Conservation (phyloP, 345 rosid species). For the Nasturtium officinale region DNA sequence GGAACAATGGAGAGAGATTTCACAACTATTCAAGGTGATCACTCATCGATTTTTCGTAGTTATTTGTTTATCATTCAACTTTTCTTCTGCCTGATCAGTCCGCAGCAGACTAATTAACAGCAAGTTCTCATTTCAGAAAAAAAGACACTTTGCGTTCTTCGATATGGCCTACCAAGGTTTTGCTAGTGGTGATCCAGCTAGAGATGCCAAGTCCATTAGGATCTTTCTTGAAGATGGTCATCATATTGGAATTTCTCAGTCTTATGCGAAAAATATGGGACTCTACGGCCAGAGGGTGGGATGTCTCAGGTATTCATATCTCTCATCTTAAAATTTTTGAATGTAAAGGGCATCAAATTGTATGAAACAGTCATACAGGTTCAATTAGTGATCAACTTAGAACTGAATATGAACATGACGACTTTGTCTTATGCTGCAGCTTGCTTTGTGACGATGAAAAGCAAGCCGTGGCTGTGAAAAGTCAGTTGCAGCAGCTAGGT, state of each 20-base stretch:
- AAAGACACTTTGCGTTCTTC: conserved; percentile 87
- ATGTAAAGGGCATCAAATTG: neutral
- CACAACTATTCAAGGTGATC: conserved; percentile 75
- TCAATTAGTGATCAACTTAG: conserved; percentile 2
- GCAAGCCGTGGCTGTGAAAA: conserved; percentile 81
- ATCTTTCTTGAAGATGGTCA: conserved; percentile 95
- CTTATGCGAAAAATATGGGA: conserved; percentile 99
- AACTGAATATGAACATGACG: conserved; percentile 8
- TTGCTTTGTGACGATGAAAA: conserved; percentile 83
- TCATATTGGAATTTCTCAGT: conserved; percentile 85
- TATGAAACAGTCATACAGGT: neutral
- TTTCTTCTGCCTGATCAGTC: neutral
- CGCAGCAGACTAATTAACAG: conserved; percentile 18
- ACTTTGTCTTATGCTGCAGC: conserved; percentile 47
- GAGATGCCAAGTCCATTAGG: conserved; percentile 92
- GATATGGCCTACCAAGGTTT: conserved; percentile 99
- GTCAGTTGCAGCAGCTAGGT: conserved; percentile 96
- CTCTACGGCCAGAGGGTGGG: conserved; percentile 98
- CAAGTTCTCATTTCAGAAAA: conserved; percentile 52
- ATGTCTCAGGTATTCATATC: conserved; percentile 75
- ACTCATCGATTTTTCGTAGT: neutral
- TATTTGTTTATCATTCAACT: neutral
- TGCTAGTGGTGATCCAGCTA: conserved; percentile 95
- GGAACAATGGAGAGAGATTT: conserved; percentile 94
- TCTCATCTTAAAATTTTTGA: neutral